Percentiles rank a stretch among this genome's conserved stretches.
Evolutionary conservation across 2,329 filamentous ascomycete genomes (phyloP).

Genomic region (Pochonia chlamydosporia): DNA sequence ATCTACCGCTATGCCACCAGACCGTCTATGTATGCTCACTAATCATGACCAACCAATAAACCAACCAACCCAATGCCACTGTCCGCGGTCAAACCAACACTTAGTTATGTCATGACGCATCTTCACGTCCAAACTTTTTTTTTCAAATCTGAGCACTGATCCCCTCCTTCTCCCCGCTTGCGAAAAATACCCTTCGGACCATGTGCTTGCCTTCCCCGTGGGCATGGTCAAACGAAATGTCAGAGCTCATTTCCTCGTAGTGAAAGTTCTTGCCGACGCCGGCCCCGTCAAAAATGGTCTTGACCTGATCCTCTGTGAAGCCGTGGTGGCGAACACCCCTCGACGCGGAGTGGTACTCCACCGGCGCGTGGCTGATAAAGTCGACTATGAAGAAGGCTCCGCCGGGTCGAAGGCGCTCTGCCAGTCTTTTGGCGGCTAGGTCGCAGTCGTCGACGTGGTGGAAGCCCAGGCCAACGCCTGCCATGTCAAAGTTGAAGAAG

Average conservation of each 20-base stretch:
- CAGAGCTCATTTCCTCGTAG: constrained; percentile 47
- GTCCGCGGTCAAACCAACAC: no score
- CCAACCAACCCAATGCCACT: no score
- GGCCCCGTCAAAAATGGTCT: constrained; percentile 56
- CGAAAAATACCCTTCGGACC: constrained; percentile 33
- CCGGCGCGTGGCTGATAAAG: constrained; percentile 50
- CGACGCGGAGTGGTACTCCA: constrained; percentile 15
- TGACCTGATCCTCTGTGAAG: constrained; percentile 56
- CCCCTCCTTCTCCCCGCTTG: constrained; percentile 16
- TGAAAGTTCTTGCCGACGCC: constrained; percentile 53
- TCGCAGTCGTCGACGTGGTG: constrained; percentile 64
- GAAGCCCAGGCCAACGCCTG: constrained; percentile 55
- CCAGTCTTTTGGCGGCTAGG: constrained; percentile 52
- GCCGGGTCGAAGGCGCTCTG: constrained; percentile 55
- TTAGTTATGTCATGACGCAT: no score
- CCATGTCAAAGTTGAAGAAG: constrained; percentile 66
- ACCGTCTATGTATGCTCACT: no score
- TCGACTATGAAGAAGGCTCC: constrained; percentile 65
- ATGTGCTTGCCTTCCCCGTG: constrained; percentile 26
- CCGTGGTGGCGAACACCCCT: constrained; percentile 60
- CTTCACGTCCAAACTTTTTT: no score
- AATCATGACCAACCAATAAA: no score
- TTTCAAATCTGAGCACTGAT: no score
- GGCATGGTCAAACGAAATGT: constrained; percentile 35
- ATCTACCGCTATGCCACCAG: no score